A percentile compares a stretch with the other conserved stretches of the same genome.
Evolutionary conservation across 306 rosid genomes (phyloP).

Genomic region (Pyrus pyrifolia): DNA sequence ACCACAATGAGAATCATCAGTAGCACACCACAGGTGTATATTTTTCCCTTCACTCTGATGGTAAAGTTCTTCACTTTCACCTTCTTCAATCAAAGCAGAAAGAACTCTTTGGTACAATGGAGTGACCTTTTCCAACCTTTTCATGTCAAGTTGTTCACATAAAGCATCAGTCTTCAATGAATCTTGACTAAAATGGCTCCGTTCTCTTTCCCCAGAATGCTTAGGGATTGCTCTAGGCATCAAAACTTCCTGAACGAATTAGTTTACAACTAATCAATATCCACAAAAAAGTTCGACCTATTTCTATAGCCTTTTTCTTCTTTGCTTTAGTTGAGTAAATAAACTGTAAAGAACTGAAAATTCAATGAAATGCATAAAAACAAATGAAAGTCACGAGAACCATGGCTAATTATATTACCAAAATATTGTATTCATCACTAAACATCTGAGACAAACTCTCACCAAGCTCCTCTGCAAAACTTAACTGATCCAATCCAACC

Average conservation of each 20-base stretch:
- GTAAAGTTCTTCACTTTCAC: slow-evolving; percentile 59
- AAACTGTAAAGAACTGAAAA: slow-evolving; percentile 6
- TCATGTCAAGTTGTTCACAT: slow-evolving; percentile 35
- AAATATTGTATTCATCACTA: slow-evolving; percentile 43
- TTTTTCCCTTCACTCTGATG: slow-evolving; percentile 53
- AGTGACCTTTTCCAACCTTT: slow-evolving; percentile 46
- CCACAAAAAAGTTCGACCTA: slow-evolving; percentile 5
- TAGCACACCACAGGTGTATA: slow-evolving; percentile 53
- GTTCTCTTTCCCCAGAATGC: slow-evolving; percentile 44
- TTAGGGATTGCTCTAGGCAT: slow-evolving; percentile 34
- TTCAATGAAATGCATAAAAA: slow-evolving; percentile 11
- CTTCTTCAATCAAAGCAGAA: slow-evolving; percentile 81
- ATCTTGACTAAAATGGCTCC: slow-evolving; percentile 13
- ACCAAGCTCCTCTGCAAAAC: slow-evolving; percentile 55
- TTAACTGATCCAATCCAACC: slow-evolving; percentile 58
- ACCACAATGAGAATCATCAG: slow-evolving; percentile 92
- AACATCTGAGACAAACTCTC: slow-evolving; percentile 50
- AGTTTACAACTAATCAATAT: slow-evolving; percentile 9
- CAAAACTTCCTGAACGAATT: slow-evolving; percentile 44
- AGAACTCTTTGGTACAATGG: slow-evolving; percentile 83
- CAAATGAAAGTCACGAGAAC: slow-evolving; percentile 5
- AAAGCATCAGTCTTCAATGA: slow-evolving; percentile 28
- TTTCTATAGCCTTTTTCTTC: slow-evolving; percentile 2
- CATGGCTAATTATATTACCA: slow-evolving; percentile 37
- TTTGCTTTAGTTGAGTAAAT: slow-evolving; percentile 6